Percentiles rank a stretch among this genome's conserved stretches.
These are phyloP conservation scores for Candida morakotiae DNA, from an alignment of 805 yeast species.

Conservation along the genomic window DNA sequence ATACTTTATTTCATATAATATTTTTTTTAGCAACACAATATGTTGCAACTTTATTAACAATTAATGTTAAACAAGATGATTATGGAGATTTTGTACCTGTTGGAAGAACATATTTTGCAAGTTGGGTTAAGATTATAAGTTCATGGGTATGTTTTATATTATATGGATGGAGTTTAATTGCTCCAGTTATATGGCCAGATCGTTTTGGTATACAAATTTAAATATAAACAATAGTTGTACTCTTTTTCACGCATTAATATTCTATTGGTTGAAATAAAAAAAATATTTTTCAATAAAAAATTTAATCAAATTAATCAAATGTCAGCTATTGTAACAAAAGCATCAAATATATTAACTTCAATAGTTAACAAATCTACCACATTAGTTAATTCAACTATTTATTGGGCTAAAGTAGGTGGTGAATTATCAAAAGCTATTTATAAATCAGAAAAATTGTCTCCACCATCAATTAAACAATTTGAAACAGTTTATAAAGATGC, in stretches of 20 bases:
- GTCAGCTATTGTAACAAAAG: conserved; percentile 43
- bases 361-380: conserved; percentile 34
- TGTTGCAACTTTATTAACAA: conserved; percentile 88
- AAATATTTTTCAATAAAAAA: conserved; percentile 5
- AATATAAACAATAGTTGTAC: background rate
- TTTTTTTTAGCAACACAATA: conserved; percentile 96
- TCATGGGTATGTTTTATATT: conserved; percentile 88
- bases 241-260: conserved; percentile 8
- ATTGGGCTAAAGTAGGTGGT: conserved; percentile 72
- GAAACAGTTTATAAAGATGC: conserved; percentile 62
- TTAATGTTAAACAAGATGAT: conserved; percentile 81
- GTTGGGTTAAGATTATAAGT: conserved; percentile 90
- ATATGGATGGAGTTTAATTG: conserved; percentile 87
- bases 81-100: conserved; percentile 92
- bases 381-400: conserved; percentile 54
- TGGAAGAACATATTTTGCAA: conserved; percentile 91
- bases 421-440: conserved; percentile 75
- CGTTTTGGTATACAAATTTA: conserved; percentile 51
- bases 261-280: conserved; percentile 8
- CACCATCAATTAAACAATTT: conserved; percentile 77
- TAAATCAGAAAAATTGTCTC: conserved; percentile 88
- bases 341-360: conserved; percentile 33
- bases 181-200: conserved; percentile 89
- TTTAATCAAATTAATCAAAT: conserved; percentile 15
- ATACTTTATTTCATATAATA: conserved; percentile 82